A percentile compares a stretch with the other conserved stretches of the same genome.
Evolutionary conservation across 805 yeast genomes (phyloP).

Genomic region (Spathaspora arborariae): DNA sequence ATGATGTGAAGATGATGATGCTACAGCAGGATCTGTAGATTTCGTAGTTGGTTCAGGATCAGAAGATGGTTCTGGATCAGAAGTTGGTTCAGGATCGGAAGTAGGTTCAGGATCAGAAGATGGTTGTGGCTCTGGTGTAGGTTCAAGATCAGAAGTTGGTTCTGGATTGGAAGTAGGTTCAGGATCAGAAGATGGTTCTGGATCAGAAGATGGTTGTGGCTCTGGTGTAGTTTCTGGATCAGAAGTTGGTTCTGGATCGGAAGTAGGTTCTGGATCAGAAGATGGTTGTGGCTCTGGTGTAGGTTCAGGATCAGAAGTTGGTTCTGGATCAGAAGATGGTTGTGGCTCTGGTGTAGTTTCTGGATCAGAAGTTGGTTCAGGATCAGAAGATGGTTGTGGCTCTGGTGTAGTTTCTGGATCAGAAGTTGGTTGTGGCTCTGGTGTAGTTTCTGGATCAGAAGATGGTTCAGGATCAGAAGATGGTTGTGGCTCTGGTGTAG

Average conservation of each 20-base stretch:
- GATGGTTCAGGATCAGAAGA: background rate
- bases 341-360: background rate
- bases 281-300: background rate
- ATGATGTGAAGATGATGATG: background rate
- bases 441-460: background rate
- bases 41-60: background rate
- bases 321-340: background rate
- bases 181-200: background rate
- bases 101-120: background rate
- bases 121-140: background rate
- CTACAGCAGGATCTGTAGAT: background rate
- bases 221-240: no score
- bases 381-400: background rate
- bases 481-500: background rate
- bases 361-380: background rate
- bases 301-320: background rate
- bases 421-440: constrained; percentile 1
- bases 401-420: background rate
- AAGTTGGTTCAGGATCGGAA: background rate
- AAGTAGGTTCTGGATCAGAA: background rate
- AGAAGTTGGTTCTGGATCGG: background rate
- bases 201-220: background rate
- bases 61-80: background rate
- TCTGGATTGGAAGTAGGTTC: constrained; percentile 1
- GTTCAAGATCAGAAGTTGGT: background rate